Percentiles rank a stretch among this genome's conserved stretches.
These are phyloP conservation scores for Coelastrella sp. DNA, from an alignment of 139 green algal species.

Conservation along the genomic window DNA sequence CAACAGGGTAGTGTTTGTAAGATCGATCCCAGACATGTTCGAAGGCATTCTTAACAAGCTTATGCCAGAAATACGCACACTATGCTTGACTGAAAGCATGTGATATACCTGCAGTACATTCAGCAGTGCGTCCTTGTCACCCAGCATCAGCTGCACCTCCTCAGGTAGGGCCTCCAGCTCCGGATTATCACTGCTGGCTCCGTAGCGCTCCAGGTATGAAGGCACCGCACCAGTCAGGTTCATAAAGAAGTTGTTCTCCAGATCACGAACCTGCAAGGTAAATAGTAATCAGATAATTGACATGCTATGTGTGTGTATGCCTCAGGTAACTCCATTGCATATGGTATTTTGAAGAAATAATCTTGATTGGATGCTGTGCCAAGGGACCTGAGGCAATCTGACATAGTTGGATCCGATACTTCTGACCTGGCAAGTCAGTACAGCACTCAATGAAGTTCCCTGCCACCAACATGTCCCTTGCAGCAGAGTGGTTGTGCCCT, in stretches of 20 bases:
- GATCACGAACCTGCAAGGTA: conserved; percentile 68
- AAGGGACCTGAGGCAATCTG: neutral
- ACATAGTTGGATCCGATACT: too few species aligned
- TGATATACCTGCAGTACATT: conserved; percentile 64
- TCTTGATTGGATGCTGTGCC: neutral
- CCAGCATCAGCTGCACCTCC: conserved; percentile 63
- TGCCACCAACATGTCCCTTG: too few species aligned
- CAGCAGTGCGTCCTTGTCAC: conserved; percentile 72
- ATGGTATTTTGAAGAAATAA: too few species aligned
- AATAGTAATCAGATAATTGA: neutral
- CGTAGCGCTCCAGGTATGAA: conserved; percentile 35
- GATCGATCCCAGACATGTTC: too few species aligned
- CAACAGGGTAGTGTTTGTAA: too few species aligned
- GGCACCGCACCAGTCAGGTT: conserved; percentile 36
- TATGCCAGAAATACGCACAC: neutral
- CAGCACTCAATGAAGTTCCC: too few species aligned
- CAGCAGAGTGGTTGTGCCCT: too few species aligned
- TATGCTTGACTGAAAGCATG: neutral
- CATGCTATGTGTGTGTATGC: too few species aligned
- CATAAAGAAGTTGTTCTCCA: conserved; percentile 74
- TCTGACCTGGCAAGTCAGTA: too few species aligned
- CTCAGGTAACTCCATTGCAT: too few species aligned
- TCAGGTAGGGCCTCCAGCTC: conserved; percentile 65
- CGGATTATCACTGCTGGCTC: conserved; percentile 49
- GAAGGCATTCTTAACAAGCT: neutral